phyloP scores from a whole-genome alignment of 129 eudicot species.

The Centella asiatica region DNA sequence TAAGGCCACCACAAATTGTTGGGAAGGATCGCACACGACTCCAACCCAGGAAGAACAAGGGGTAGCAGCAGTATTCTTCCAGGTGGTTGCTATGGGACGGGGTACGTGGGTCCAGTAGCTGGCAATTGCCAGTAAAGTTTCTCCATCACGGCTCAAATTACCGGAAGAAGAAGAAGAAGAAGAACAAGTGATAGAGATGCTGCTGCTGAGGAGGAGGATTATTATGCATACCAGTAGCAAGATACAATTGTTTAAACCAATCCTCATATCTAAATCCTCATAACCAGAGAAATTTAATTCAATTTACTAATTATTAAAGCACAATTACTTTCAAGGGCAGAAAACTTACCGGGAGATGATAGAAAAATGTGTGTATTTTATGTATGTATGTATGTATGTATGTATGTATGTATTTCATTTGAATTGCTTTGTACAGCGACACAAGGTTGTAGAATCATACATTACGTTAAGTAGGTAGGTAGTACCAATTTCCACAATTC shows the following conservation, averaged over 20 bases:
- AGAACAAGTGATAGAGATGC: no score
- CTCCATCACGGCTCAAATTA: slow-evolving; percentile 49
- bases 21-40: slow-evolving; percentile 36
- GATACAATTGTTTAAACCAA: no score
- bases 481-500: no score
- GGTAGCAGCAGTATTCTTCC: slow-evolving; percentile 49
- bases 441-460: no score
- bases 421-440: no score
- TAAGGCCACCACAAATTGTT: slow-evolving; percentile 28
- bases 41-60: slow-evolving; percentile 96
- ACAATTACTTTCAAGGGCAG: neutral
- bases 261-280: no score
- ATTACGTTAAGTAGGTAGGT: no score
- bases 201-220: neutral
- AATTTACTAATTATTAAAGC: no score
- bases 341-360: neutral
- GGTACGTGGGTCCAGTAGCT: slow-evolving; percentile 49
- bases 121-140: slow-evolving; percentile 39
- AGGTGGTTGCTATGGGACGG: slow-evolving; percentile 36
- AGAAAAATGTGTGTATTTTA: neutral
- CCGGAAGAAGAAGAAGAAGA: neutral
- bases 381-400: no score
- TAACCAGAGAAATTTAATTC: no score
- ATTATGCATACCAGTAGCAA: no score
- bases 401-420: no score